Base-by-base conservation (phyloP, 2,329 filamentous ascomycete genomes). In the Xylariomycetidae sp. region DNA sequence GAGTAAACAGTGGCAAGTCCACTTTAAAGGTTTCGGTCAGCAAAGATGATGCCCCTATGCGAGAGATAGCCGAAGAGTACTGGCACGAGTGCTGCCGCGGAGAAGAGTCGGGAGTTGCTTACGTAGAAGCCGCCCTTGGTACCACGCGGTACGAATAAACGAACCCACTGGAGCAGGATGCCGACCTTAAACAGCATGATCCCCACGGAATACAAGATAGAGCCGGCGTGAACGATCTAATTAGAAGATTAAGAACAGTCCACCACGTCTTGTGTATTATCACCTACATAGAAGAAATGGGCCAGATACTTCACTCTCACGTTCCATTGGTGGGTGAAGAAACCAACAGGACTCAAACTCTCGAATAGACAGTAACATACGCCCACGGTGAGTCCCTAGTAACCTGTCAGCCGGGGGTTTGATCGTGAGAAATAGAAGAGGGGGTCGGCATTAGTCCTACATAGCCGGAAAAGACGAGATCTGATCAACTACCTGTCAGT, bases 301-400 rank as follows among this genome's bases (percentile, higher is more conserved):
- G 16, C 22, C 9, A 42, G 19, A 23, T 42, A 34, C n/a, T 23
- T 34, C 3, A 42, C 32, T 16, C 36, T 25, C 5, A 40, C 14
- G 15, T 45, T 27, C 42, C 42, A 45, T 30, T 38, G 34, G 16
- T 45, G 39, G 13, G 40, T 31, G 13, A 36, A 42, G 18, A 20
- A 31, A 6, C 42, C 38, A 18, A 31, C 9, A 3, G 11, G 16
- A 13, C 5, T 9, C 3, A 9, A 17, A 22, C 15, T 15, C 9
- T 28, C 15, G 22, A 33, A 38, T 19, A 30, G 3, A 14, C 20
- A 26, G 27, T 16, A 33, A 8, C 12, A 11, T 28, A 33, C 19
- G 12, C 31, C 27, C n/a, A 38, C 20, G 14, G 20, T 27, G 16
- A 38, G 26, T 12, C 26, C 36, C 36, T 38, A 18, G 16, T 20